Percentiles rank a stretch among this genome's conserved stretches.
Evolutionary conservation across 768 basidiomycete genomes (phyloP).

Genomic region (Suillus plorans): DNA sequence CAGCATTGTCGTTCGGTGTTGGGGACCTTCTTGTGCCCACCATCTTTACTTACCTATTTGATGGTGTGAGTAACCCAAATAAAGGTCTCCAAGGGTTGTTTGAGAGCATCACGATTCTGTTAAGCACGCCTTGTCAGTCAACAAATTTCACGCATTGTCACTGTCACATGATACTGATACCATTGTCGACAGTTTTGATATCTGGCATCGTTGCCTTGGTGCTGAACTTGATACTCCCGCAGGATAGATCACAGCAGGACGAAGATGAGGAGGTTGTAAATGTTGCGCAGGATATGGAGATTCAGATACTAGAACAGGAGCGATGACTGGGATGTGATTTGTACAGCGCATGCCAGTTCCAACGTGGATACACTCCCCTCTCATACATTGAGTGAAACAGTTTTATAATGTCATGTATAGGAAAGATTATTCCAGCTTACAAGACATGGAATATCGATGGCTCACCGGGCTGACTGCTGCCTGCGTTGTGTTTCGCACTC

Average conservation of each 20-base stretch:
- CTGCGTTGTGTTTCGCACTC: slow-evolving; percentile 16
- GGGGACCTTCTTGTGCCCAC: slow-evolving; percentile 67
- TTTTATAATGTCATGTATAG: too few relatives aligned
- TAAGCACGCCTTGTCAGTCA: slow-evolving; percentile 77
- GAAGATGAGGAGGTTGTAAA: slow-evolving; percentile 26
- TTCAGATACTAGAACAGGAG: background rate
- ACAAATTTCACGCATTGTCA: background rate
- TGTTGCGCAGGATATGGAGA: slow-evolving; percentile 26
- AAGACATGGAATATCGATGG: too few relatives aligned
- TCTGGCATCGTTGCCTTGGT: slow-evolving; percentile 58
- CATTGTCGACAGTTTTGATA: slow-evolving; percentile 43
- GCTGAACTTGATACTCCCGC: slow-evolving; percentile 58
- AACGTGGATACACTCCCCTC: background rate
- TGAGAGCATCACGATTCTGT: slow-evolving; percentile 74
- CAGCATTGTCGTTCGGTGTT: slow-evolving; percentile 66
- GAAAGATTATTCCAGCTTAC: too few relatives aligned
- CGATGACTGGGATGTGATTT: background rate
- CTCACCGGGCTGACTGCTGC: slow-evolving; percentile 17
- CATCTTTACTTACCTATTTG: slow-evolving; percentile 71
- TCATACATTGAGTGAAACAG: background rate
- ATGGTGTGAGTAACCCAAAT: slow-evolving; percentile 51
- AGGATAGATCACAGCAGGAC: slow-evolving; percentile 22
- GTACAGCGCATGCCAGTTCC: background rate
- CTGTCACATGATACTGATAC: background rate
- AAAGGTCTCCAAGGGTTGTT: slow-evolving; percentile 67